Evolutionary conservation across 306 rosid genomes (phyloP), one percentile per base, ranked within the genome.

Genomic region (Styphnolobium japonicum): DNA sequence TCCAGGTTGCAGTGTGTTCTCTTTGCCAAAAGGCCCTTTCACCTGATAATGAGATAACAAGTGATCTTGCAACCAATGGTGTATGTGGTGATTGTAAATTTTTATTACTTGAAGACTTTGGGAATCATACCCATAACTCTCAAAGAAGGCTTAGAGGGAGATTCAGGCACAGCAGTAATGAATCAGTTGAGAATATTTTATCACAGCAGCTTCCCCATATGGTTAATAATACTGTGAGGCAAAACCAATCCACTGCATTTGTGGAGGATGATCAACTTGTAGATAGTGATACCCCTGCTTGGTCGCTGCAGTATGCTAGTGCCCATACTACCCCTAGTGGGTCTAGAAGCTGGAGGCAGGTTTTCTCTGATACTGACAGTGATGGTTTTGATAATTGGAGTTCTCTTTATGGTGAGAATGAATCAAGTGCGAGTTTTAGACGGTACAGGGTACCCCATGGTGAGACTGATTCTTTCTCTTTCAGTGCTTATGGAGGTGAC

Each of bases 21-120:
- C 85, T 84, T 52, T 91, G 98, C 84, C 88, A 68, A 75, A 86
- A 83, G 82, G 76, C 83, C 70, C 56, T 91, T 67, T 79, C 80
- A 14, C 86, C 84, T 45, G 94, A 89, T 58, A 79, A 77, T 66
- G 93, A 85, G 85, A 78, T 75, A 49, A 62, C 75, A 33, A 65
- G 64, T 25, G 94, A 91, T 80, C 84, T 78, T 71, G 77, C 81
- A 69, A 69, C 73, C 2, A 42, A 67, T 45, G 67, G 82, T 70
- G 77, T 93, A 37, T 96, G 99, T 43, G 96, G 93, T 45, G 98
- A 96, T 75, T 96, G 98, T 87, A 91, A 93, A 70, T 93, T 93
- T 88, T 85, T 96, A 76, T 78, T 90, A 64, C 89, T 89, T 19
- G 99, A 96, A 84, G 97, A 91, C 81, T 70, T 75, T 75, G 89